A percentile compares a stretch with the other conserved stretches of the same genome.
Evolutionary conservation across 2,329 filamentous ascomycete species (phyloP).

Genomic region (Neofusicoccum umdonicola): DNA sequence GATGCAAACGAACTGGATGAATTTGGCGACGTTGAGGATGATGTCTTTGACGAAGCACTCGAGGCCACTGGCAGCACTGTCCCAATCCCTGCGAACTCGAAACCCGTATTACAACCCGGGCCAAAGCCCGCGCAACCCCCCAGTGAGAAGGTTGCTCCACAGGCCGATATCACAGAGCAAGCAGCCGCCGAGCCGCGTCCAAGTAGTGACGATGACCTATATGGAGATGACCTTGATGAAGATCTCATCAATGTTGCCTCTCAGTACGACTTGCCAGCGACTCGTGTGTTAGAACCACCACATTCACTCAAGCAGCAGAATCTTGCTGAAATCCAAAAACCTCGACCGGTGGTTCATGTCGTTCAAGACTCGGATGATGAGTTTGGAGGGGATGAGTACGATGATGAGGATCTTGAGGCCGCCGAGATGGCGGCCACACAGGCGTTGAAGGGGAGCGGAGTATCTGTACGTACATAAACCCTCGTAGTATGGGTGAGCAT

Average conservation of each 20-base stretch:
- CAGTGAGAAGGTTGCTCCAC: neutral
- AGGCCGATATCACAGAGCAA: too few species aligned
- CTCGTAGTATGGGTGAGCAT: constrained; percentile 16
- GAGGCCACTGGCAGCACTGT: neutral
- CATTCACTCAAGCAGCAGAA: neutral
- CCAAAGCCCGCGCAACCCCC: neutral
- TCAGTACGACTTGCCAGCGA: constrained; percentile 38
- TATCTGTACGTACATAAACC: constrained; percentile 16
- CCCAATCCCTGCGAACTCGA: neutral
- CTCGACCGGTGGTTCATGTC: neutral
- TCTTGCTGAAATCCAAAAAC: neutral
- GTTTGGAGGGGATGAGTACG: constrained; percentile 66
- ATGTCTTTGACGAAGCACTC: constrained; percentile 17
- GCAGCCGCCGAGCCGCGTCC: neutral
- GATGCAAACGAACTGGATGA: constrained; percentile 17
- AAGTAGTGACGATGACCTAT: constrained; percentile 45
- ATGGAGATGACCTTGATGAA: constrained; percentile 53
- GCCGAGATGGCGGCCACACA: constrained; percentile 73
- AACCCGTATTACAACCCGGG: neutral
- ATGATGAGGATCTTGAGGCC: constrained; percentile 68
- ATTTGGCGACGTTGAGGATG: constrained; percentile 24
- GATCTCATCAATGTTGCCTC: constrained; percentile 59
- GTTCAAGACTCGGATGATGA: constrained; percentile 62
- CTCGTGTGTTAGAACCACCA: neutral
- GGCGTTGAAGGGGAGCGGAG: constrained; percentile 49